Evolutionary conservation across 495 filamentous ascomycete species (phyloP), one percentile per base, ranked within the genome.

Genomic region (Podospora tetraspora): DNA sequence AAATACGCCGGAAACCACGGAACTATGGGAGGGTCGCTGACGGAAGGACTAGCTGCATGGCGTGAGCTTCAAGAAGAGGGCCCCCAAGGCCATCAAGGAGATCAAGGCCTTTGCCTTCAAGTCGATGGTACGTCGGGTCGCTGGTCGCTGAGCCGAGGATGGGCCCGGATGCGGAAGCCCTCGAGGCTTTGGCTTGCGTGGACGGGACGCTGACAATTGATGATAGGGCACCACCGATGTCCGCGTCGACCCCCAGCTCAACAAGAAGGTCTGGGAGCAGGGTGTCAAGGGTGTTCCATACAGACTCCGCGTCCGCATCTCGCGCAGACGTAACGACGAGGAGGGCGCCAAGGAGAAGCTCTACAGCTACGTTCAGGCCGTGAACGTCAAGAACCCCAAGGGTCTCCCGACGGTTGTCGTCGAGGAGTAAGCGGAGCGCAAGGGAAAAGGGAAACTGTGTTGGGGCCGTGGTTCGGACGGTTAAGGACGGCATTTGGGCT

Each of bases 181-280:
- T 34, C 11, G 27, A 52, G n/a, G n/a, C 21, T 13, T 21, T 61
- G 3, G 27, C n/a, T 52, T n/a, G 25, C 11, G 21, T 25, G 65
- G 65, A 59, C n/a, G 22, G 57, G 56, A 71, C 27, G 63, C 77
- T 76, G 76, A 80, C 71, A 63, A 59, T 61, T 66, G 66, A 62
- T 61, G 73, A 63, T 71, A 99, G 95, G 95, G 95, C 80, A 99
- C 95, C 82, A 84, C 88, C 78, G 95, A 99, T 81, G 95, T 99
- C 85, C 95, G 95, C 73, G 83, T 99, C 79, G 95, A 98, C 86
- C 95, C 95, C 72, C 91, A 92, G 81, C 85, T 99, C 72, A 99
- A 99, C 89, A 99, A 99, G 91, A 97, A 99, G 88, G 94, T 99
- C 83, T 99, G 95, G 95, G 96, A 99, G 83, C 86, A 91, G 79